phyloP scores from a whole-genome alignment of 2,329 filamentous ascomycete species.

The Kalaharituber pfeilii region DNA sequence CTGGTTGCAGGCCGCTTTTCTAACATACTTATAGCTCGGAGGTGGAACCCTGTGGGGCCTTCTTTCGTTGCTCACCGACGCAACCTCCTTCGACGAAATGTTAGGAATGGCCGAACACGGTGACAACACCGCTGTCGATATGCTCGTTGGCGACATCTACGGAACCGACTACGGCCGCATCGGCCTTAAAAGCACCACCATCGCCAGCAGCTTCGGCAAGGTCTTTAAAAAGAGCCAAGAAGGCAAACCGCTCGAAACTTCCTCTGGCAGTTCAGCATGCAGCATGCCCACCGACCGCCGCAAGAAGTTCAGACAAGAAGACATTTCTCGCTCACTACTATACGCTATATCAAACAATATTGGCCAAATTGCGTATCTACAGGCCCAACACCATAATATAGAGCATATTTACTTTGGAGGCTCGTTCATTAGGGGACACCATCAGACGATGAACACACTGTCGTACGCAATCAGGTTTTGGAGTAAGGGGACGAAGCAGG shows the following conservation, averaged over 20 bases:
- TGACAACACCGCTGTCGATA: conserved; percentile 84
- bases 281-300: conserved; percentile 5
- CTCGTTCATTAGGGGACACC: conserved; percentile 74
- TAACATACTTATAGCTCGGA: conserved; percentile 37
- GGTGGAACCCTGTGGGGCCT: conserved; percentile 97
- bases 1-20: not conserved
- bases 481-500: conserved; percentile 84
- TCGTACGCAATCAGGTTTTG: conserved; percentile 96
- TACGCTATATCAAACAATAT: conserved; percentile 78
- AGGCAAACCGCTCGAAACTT: conserved; percentile 2
- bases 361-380: conserved; percentile 92
- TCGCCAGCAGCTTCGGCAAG: conserved; percentile 91
- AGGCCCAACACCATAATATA: conserved; percentile 81
- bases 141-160: conserved; percentile 96
- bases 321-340: conserved; percentile 77
- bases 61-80: conserved; percentile 78
- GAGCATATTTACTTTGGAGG: conserved; percentile 95
- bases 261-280: not conserved
- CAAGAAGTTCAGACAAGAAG: conserved; percentile 50
- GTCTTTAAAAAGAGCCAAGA: conserved; percentile 57
- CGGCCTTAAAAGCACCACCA: conserved; percentile 84
- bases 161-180: conserved; percentile 93
- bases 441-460: conserved; percentile 94
- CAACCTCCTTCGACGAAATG: conserved; percentile 73
- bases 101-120: conserved; percentile 74